Conservation (phyloP, 1,139 yeast species). For the Keqinozyma sinolaborantium region DNA sequence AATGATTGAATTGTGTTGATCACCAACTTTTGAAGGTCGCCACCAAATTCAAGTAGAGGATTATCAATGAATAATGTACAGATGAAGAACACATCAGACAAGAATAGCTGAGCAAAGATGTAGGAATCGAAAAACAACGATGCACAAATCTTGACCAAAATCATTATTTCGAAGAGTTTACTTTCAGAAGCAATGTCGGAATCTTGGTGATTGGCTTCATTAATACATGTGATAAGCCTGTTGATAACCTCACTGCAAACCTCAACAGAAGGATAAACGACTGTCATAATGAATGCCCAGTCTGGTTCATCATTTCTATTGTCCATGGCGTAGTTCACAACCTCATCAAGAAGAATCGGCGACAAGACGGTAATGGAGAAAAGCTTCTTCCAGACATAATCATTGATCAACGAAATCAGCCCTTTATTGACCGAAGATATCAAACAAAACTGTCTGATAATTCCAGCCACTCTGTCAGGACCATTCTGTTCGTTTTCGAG, state of each 20-base stretch:
- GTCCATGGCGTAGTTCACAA: constrained; percentile 70
- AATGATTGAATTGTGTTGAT: constrained; percentile 74
- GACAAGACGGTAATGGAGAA: constrained; percentile 60
- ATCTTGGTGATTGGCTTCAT: constrained; percentile 42
- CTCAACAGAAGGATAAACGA: constrained; percentile 71
- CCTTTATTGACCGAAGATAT: constrained; percentile 52
- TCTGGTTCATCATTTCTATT: constrained; percentile 69
- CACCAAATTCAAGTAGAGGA: constrained; percentile 67
- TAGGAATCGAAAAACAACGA: constrained; percentile 73
- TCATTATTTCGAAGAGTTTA: constrained; percentile 69
- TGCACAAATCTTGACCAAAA: constrained; percentile 63
- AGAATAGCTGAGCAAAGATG: constrained; percentile 58
- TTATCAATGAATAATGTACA: constrained; percentile 72
- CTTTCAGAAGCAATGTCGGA: constrained; percentile 59
- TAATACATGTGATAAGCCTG: constrained; percentile 50
- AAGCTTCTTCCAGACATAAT: constrained; percentile 68
- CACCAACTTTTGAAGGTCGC: constrained; percentile 60
- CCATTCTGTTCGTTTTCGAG: constrained; percentile 54
- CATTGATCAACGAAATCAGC: constrained; percentile 33
- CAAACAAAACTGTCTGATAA: constrained; percentile 62
- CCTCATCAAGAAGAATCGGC: constrained; percentile 64
- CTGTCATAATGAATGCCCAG: constrained; percentile 61
- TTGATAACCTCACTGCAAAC: constrained; percentile 65
- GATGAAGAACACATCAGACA: constrained; percentile 71
- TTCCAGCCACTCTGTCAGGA: constrained; percentile 54